Percentiles rank a stretch among this genome's conserved stretches.
These are phyloP conservation scores for Mycotypha africana DNA, from an alignment of 371 early-diverging fungal species.

Conservation along the genomic window DNA sequence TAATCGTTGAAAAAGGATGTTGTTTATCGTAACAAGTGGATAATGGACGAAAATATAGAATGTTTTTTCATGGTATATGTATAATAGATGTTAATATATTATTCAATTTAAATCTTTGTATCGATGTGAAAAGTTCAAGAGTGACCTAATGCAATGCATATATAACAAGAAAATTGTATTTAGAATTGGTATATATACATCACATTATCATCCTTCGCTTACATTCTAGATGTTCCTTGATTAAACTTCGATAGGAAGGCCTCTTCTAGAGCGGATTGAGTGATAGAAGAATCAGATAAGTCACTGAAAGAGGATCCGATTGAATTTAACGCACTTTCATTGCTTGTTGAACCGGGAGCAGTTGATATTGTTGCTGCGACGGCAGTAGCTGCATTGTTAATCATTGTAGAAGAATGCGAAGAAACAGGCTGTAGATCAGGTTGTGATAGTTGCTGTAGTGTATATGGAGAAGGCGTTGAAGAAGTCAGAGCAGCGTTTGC, in stretches of 20 bases:
- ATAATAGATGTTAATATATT: too few species aligned
- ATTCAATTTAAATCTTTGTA: conserved; percentile 5
- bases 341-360: conserved; percentile 9
- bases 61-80: too few species aligned
- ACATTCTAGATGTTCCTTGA: conserved; percentile 14
- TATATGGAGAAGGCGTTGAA: neutral
- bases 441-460: too few species aligned
- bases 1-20: too few species aligned
- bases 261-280: conserved; percentile 58
- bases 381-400: too few species aligned
- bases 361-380: too few species aligned
- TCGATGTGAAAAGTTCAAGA: conserved; percentile 12
- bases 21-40: too few species aligned
- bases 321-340: conserved; percentile 42
- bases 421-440: conserved; percentile 2
- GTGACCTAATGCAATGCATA: conserved; percentile 7
- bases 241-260: conserved; percentile 53
- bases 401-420: neutral
- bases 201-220: too few species aligned
- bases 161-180: neutral
- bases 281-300: conserved; percentile 55
- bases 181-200: too few species aligned
- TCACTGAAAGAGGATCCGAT: conserved; percentile 53
- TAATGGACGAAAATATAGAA: too few species aligned
- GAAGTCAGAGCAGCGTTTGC: too few species aligned